These are phyloP conservation scores for Russula emetica DNA, from an alignment of 768 basidiomycete genomes.

Conservation along the genomic window DNA sequence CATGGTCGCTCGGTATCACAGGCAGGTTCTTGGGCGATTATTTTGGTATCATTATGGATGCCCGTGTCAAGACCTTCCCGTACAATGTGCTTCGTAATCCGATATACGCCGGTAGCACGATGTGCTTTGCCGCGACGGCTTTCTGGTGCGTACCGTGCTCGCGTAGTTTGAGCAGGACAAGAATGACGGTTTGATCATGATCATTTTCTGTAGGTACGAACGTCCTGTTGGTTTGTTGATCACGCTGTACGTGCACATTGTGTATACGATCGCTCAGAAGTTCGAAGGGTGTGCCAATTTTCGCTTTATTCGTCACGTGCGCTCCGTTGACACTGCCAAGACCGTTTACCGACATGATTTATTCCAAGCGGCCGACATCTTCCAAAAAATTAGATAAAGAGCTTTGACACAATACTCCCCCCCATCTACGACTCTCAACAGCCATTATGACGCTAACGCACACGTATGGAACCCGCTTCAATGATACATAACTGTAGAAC, in stretches of 20 bases:
- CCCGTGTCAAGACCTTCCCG: conserved; percentile 91
- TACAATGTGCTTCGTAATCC: conserved; percentile 91
- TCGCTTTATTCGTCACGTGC: conserved; percentile 33
- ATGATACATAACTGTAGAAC: conserved; percentile 9
- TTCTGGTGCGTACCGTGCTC: conserved; percentile 59
- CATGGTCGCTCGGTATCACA: conserved; percentile 87
- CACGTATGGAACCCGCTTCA: not conserved
- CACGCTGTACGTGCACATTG: conserved; percentile 74
- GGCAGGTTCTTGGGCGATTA: conserved; percentile 88
- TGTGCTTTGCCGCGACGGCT: conserved; percentile 83
- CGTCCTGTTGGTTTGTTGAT: conserved; percentile 80
- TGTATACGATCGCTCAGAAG: conserved; percentile 76
- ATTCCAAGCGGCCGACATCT: conserved; percentile 47
- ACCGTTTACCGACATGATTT: conserved; percentile 82
- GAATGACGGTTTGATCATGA: not conserved
- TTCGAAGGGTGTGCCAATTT: conserved; percentile 75
- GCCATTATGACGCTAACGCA: not conserved
- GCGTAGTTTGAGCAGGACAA: not conserved
- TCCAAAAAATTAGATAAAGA: conserved; percentile 29
- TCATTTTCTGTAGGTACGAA: conserved; percentile 56
- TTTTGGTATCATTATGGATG: conserved; percentile 83
- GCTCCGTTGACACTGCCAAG: conserved; percentile 4
- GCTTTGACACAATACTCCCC: conserved; percentile 26
- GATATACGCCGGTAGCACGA: conserved; percentile 95
- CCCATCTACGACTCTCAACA: conserved; percentile 17